Percentiles rank a stretch among this genome's conserved stretches.
These are phyloP conservation scores for Ustilago tritici DNA, from an alignment of 1,284 basidiomycete genomes.

Conservation along the genomic window DNA sequence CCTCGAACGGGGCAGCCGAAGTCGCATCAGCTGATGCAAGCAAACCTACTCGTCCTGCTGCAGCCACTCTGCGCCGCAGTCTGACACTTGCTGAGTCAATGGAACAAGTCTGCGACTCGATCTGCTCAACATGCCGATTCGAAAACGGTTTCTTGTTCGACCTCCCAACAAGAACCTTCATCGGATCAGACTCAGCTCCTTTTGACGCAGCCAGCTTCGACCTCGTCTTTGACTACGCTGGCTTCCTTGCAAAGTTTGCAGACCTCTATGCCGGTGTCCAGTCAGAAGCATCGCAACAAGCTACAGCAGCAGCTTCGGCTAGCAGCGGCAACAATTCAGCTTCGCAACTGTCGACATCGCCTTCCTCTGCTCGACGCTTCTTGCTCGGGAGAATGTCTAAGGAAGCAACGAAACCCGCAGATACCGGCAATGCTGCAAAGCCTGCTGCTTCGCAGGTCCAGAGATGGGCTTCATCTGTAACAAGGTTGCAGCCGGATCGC, in stretches of 20 bases:
- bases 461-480: slow-evolving; percentile 69
- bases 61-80: slow-evolving; percentile 20
- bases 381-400: slow-evolving; percentile 32
- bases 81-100: slow-evolving; percentile 50
- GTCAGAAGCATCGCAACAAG: slow-evolving; percentile 4
- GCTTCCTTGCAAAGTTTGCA: slow-evolving; percentile 86
- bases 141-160: slow-evolving; percentile 95
- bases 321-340: slow-evolving; percentile 7
- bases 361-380: slow-evolving; percentile 37
- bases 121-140: slow-evolving; percentile 80
- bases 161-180: slow-evolving; percentile 83
- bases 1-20: slow-evolving; percentile 8
- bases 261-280: slow-evolving; percentile 77
- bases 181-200: slow-evolving; percentile 91
- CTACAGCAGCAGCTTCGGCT: slow-evolving; percentile 4
- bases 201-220: slow-evolving; percentile 89
- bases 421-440: neutral
- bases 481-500: slow-evolving; percentile 77
- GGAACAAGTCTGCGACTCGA: slow-evolving; percentile 54
- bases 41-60: slow-evolving; percentile 31
- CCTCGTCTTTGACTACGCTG: slow-evolving; percentile 89
- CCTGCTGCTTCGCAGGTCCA: slow-evolving; percentile 7
- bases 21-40: slow-evolving; percentile 12
- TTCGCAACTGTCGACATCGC: slow-evolving; percentile 34
- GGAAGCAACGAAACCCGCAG: slow-evolving; percentile 9